Base-by-base conservation (phyloP, 2,329 filamentous ascomycete genomes). In the Chaetomium globosum region DNA sequence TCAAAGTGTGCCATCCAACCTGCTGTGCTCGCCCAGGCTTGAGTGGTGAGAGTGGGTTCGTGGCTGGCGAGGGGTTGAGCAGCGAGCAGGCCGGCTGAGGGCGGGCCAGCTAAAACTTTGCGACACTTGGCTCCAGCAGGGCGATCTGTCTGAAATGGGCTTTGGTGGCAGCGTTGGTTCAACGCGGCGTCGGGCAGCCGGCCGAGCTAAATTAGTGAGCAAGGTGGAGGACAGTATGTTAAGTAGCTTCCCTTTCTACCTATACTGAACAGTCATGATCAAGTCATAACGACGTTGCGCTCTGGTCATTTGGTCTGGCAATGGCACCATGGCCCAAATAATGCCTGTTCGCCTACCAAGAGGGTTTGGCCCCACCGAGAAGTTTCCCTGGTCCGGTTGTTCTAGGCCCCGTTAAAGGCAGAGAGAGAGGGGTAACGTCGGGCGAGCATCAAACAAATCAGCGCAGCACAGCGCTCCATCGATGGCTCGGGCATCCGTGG, bases 101-200 rank as follows among this genome's bases (percentile, higher is more conserved):
- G 62, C 46, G 36, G 33, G 59, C 57, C 36, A 59, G 60, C 63
- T 60, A 62, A 13, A 62, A 13, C n/a, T 21, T 67, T 65, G 62
- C 62, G 64, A 64, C 66, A 68, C 68, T 64, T 68, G 66, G 68
- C 68, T 67, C 68, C 66, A 69, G 59, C 61, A 30, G 23, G 61
- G 30, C 53, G 33, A 23, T 48, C 56, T 33, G 53, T 48, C 39
- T 52, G 48, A 28, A 46, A 46, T 16, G 3, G n/a, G 53, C 4
- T 12, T 28, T 19, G 26, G 28, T 48, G 31, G 52, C 52, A 31
- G 52, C 19, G 36, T 43, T 43, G 39, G 16, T n/a, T 43, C 39
- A 7, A 43, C 39, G 16, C 39, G 39, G 39, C 16, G 30, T n/a
- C 16, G 19, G 36, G 36, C 36, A 57, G 26, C 23, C 23, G n/a